Evolutionary conservation across 2,329 filamentous ascomycete genomes (phyloP).

Genomic region (Clathrospora elynae): DNA sequence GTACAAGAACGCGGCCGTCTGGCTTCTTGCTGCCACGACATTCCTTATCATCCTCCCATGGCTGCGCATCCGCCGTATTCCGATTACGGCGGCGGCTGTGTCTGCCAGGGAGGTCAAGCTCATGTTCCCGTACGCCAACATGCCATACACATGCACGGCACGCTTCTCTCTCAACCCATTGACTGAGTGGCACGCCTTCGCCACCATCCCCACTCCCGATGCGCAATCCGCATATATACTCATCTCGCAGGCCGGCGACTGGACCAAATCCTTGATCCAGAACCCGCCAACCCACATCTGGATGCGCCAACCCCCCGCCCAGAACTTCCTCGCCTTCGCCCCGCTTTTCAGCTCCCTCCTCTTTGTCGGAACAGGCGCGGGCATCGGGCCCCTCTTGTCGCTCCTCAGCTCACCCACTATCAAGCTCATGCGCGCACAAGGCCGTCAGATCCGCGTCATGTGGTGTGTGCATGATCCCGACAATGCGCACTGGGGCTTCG

Average conservation of each 20-base stretch:
- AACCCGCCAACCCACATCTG: constrained; percentile 21
- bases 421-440: constrained; percentile 7
- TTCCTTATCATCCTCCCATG: constrained; percentile 72
- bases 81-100: constrained; percentile 67
- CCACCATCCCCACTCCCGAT: constrained; percentile 36
- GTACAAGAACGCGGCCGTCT: constrained; percentile 53
- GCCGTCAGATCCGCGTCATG: constrained; percentile 18
- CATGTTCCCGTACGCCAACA: constrained; percentile 49
- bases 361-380: constrained; percentile 31
- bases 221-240: constrained; percentile 25
- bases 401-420: constrained; percentile 20
- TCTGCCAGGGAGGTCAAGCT: constrained; percentile 74
- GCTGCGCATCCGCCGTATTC: constrained; percentile 70
- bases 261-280: constrained; percentile 31
- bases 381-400: constrained; percentile 30
- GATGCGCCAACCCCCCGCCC: constrained; percentile 21
- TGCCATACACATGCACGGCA: constrained; percentile 31
- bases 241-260: constrained; percentile 45
- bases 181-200: constrained; percentile 47
- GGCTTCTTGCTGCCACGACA: constrained; percentile 70
- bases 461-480: constrained; percentile 24
- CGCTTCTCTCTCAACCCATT: constrained; percentile 28
- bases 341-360: constrained; percentile 27
- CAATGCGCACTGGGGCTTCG: constrained; percentile 23
- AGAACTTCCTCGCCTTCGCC: constrained; percentile 29